A percentile compares a stretch with the other conserved stretches of the same genome.
Conservation (phyloP, 1,284 basidiomycete species). For the Rhodotorula sp. region DNA sequence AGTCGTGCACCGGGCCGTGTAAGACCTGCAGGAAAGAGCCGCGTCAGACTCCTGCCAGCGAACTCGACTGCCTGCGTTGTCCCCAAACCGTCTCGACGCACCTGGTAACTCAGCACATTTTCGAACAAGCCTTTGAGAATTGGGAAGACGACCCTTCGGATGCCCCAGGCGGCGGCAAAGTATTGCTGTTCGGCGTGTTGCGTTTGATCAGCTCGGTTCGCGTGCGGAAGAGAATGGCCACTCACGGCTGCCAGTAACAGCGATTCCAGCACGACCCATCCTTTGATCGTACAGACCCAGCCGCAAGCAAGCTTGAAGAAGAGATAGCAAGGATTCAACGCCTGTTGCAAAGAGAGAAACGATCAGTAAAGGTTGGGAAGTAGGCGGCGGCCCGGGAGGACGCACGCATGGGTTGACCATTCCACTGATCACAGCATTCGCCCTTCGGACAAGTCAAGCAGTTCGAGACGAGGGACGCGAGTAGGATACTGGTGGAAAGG, state of each 20-base stretch:
- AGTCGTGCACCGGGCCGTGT: neutral
- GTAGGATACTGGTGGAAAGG: too few relatives aligned
- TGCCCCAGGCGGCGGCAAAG: neutral
- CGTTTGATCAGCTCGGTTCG: too few relatives aligned
- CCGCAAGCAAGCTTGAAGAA: neutral
- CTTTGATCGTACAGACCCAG: slow-evolving; percentile 10
- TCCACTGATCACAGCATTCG: neutral
- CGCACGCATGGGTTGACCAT: slow-evolving; percentile 3
- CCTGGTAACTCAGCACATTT: slow-evolving; percentile 5
- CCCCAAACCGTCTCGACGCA: too few relatives aligned
- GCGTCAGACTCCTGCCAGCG: too few relatives aligned
- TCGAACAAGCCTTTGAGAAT: slow-evolving; percentile 11
- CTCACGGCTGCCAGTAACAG: neutral
- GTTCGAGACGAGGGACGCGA: too few relatives aligned
- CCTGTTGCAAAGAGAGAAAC: neutral
- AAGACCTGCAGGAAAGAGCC: neutral
- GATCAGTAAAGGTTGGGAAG: neutral
- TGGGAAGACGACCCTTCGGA: slow-evolving; percentile 16
- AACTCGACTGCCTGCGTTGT: too few relatives aligned
- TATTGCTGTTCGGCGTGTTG: neutral
- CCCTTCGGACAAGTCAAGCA: too few relatives aligned
- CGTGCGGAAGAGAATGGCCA: neutral
- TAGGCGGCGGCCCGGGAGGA: neutral
- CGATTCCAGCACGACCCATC: slow-evolving; percentile 12
- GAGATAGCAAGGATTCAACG: neutral